phyloP scores from a whole-genome alignment of 208 protist genomes.

The Leishmania tarentolae region DNA sequence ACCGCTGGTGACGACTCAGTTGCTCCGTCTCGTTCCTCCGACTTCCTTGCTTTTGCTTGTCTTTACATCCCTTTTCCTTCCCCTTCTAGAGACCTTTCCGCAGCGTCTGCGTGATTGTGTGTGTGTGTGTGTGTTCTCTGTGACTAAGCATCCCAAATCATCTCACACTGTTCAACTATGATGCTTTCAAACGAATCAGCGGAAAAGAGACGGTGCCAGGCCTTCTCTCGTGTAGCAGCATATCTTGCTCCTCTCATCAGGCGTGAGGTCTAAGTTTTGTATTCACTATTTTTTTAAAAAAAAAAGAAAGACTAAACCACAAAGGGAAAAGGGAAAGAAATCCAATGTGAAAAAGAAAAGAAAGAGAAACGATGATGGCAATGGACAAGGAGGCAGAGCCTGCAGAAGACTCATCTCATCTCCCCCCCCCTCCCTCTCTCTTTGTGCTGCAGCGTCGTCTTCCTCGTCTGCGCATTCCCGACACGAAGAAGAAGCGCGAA shows the following conservation, averaged over 20 bases:
- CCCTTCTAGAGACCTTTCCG: not conserved
- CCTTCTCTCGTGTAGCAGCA: not conserved
- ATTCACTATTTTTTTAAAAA: too few relatives aligned
- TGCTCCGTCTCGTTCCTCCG: not conserved
- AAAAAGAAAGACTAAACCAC: not conserved
- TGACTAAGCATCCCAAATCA: not conserved
- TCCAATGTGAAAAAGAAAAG: too few relatives aligned
- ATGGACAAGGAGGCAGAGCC: slow-evolving; percentile 1
- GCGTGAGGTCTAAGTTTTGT: not conserved
- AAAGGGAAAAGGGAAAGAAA: not conserved
- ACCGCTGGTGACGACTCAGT: not conserved
- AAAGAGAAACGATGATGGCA: not conserved
- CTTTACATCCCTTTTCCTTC: not conserved
- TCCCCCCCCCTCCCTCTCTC: too few relatives aligned
- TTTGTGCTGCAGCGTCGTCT: not conserved
- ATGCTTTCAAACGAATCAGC: not conserved
- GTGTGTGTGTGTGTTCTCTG: not conserved
- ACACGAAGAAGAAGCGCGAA: not conserved
- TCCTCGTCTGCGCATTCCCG: not conserved
- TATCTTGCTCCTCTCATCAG: not conserved
- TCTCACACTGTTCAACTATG: not conserved
- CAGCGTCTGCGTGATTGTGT: not conserved
- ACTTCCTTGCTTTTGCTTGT: not conserved
- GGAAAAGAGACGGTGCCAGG: not conserved
- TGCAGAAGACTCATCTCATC: too few relatives aligned